These are phyloP conservation scores for Chenopodium berlandieri DNA, from an alignment of 148 eudicot genomes.

Conservation along the genomic window DNA sequence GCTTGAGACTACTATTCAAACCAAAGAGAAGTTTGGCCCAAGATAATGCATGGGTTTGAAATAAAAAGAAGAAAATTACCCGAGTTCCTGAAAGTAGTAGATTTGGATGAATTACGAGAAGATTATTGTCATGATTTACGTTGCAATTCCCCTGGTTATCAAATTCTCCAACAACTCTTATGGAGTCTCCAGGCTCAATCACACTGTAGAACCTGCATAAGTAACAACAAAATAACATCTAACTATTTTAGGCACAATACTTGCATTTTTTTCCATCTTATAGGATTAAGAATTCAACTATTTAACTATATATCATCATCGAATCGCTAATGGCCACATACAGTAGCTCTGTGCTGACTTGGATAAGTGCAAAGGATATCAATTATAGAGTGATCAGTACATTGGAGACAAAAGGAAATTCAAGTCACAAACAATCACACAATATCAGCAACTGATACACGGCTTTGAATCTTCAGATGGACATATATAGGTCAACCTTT, in stretches of 20 bases:
- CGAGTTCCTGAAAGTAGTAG: constrained; percentile 88
- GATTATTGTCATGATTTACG: constrained; percentile 68
- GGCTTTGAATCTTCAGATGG: background rate
- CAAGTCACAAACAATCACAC: background rate
- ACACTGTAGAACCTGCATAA: constrained; percentile 69
- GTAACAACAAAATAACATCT: constrained; percentile 3
- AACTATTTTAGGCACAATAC: background rate
- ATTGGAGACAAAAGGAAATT: background rate
- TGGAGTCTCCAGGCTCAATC: constrained; percentile 87
- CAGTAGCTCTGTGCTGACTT: background rate
- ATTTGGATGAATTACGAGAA: constrained; percentile 82
- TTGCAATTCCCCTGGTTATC: constrained; percentile 68
- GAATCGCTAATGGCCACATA: background rate
- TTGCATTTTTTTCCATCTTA: background rate
- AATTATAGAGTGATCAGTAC: background rate
- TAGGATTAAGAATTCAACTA: background rate
- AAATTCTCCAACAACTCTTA: constrained; percentile 80
- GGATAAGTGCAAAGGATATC: background rate
- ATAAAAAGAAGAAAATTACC: constrained; percentile 38
- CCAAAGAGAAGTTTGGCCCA: background rate
- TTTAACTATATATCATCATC: background rate
- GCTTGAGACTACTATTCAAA: background rate
- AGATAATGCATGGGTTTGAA: background rate
- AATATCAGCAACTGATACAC: background rate
- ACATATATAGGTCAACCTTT: background rate